Evolutionary conservation across 2,329 filamentous ascomycete genomes (phyloP).

Genomic region (Cyclaneusma minus): DNA sequence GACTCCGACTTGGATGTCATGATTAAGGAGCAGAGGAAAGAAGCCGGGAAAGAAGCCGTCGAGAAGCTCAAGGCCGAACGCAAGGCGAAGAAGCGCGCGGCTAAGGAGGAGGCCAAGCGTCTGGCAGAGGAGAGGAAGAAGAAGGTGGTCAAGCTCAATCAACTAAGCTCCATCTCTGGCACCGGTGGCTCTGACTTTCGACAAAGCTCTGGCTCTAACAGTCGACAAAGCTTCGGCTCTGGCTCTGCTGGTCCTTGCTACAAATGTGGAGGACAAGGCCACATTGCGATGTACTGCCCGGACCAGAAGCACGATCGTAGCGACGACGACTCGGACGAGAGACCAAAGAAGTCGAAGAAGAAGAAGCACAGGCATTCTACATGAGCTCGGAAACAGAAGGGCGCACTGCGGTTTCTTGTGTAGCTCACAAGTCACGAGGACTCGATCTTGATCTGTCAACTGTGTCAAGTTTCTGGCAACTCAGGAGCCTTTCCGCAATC

Average conservation of each 20-base stretch:
- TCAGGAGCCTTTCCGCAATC: too few relatives aligned
- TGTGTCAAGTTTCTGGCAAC: too few relatives aligned
- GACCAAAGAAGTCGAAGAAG: conserved; percentile 4
- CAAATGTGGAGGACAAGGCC: conserved; percentile 44
- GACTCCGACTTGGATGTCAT: conserved; percentile 24
- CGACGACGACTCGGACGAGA: conserved; percentile 10
- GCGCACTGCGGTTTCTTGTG: too few relatives aligned
- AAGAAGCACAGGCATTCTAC: too few relatives aligned
- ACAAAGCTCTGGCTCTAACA: conserved; percentile 15
- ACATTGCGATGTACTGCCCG: conserved; percentile 41
- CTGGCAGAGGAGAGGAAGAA: conserved; percentile 43
- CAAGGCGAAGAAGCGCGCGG: conserved; percentile 30
- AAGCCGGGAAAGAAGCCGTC: conserved; percentile 27
- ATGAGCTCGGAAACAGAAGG: too few relatives aligned
- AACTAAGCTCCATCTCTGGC: conserved; percentile 44
- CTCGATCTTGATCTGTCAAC: too few relatives aligned
- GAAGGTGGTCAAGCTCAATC: conserved; percentile 52
- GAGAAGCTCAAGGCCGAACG: conserved; percentile 25
- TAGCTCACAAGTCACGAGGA: too few relatives aligned
- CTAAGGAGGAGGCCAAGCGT: conserved; percentile 30
- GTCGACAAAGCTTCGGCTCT: conserved; percentile 15
- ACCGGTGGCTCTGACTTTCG: conserved; percentile 19
- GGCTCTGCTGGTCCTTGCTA: conserved; percentile 39
- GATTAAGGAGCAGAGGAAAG: conserved; percentile 26
- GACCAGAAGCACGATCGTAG: conserved; percentile 14